Evolutionary conservation across 306 rosid species (phyloP), one percentile per base, ranked within the genome.

Genomic region (Begonia loranthoides): DNA sequence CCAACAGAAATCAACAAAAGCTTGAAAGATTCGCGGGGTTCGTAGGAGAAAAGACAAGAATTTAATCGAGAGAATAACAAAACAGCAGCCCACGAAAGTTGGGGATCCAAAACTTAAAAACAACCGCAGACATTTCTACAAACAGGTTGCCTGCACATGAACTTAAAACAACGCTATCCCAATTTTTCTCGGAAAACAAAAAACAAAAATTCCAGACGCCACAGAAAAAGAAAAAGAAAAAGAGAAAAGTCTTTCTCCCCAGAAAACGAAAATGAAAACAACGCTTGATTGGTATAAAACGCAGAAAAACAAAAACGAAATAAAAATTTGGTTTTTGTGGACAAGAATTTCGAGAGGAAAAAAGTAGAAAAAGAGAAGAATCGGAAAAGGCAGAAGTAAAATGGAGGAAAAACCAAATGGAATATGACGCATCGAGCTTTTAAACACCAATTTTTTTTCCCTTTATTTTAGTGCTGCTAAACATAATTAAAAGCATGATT

Each of bases 321-420:
- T 45, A 41, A 19, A 34, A 49, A 9, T 44, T 16, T 3, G 45
- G 38, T 40, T 14, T 49, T 36, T 68, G 69, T 47, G 73, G 60
- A 56, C 58, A 40, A 56, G 41, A 50, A 64, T 60, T 55, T 48
- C 19, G 17, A 39, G 66, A 28, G 69, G 41, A 54, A 61, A 24
- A 22, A n/a, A 68, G 53, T 52, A 13, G 49, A 13, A 13, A 38
- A 33, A 21, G 3, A 48, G 49, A 7, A 28, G 36, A 60, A 64
- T 52, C 61, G 24, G 34, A 48, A 44, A 52, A 51, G 22, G 15
- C 28, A 13, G 41, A 41, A n/a, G 17, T 17, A 44, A 47, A 49
- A 24, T 12, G 12, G 63, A 24, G 38, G 11, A 39, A 17, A 13
- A 9, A 4, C 33, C 33, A 14, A 4, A 52, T 12, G 46, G 2